Conservation (phyloP, 768 basidiomycete species). For the Hortiboletus flavorubellus region DNA sequence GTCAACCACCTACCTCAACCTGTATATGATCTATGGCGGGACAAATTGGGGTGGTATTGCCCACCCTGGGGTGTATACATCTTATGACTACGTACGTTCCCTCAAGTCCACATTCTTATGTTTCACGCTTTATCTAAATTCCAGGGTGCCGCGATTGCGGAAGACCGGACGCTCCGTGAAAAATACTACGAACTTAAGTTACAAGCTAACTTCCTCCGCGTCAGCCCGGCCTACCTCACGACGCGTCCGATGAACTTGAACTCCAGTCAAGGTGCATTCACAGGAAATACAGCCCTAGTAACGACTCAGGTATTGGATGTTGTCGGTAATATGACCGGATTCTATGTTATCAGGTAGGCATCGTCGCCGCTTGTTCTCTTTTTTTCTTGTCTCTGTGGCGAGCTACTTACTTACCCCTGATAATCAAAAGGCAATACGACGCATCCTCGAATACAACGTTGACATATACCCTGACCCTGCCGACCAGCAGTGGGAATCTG, state of each 20-base stretch:
- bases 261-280: constrained; percentile 43
- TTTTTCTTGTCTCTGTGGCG: neutral
- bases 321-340: constrained; percentile 45
- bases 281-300: constrained; percentile 45
- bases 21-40: constrained; percentile 62
- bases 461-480: constrained; percentile 39
- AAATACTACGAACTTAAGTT: constrained; percentile 54
- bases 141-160: constrained; percentile 48
- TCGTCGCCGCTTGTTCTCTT: neutral
- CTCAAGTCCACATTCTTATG: neutral
- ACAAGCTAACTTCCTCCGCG: constrained; percentile 48
- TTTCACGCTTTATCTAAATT: neutral
- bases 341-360: constrained; percentile 37
- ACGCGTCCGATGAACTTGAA: constrained; percentile 42
- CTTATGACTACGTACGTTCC: constrained; percentile 53
- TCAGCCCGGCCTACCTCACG: constrained; percentile 49
- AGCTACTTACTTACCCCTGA: neutral
- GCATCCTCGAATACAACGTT: constrained; percentile 8
- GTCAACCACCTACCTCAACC: constrained; percentile 29
- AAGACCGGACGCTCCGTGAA: constrained; percentile 50
- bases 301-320: constrained; percentile 49
- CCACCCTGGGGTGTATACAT: constrained; percentile 55
- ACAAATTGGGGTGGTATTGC: constrained; percentile 61
- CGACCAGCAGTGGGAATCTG: constrained; percentile 43
- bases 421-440: constrained; percentile 13